Conservation (phyloP, 257 asterid species). For the Fraxinus americana region DNA sequence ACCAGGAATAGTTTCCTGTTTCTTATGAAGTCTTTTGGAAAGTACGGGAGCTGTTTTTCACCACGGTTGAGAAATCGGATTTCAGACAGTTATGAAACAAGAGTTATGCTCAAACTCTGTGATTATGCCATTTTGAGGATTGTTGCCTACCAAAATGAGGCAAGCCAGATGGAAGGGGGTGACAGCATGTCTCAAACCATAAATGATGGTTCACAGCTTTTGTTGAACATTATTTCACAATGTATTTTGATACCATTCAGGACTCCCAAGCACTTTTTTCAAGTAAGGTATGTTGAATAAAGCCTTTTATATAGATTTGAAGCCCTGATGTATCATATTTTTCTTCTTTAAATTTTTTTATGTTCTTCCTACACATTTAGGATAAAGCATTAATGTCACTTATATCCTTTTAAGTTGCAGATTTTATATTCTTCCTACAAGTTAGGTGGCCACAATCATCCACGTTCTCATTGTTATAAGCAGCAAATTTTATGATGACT, state of each 20-base stretch:
- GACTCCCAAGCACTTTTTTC: slow-evolving; percentile 69
- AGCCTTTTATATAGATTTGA: slow-evolving; percentile 5
- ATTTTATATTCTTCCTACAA: neutral
- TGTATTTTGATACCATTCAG: slow-evolving; percentile 64
- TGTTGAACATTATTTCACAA: slow-evolving; percentile 48
- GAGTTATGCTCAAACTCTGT: slow-evolving; percentile 50
- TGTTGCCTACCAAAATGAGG: slow-evolving; percentile 46
- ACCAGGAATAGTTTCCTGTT: slow-evolving; percentile 45
- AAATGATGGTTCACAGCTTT: slow-evolving; percentile 42
- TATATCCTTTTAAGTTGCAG: neutral
- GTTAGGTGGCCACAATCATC: neutral
- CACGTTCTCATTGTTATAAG: slow-evolving; percentile 8
- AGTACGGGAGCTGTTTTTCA: slow-evolving; percentile 31
- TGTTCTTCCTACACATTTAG: slow-evolving; percentile 4
- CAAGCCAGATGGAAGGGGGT: slow-evolving; percentile 24
- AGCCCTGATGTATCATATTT: slow-evolving; percentile 1
- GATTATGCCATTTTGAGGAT: slow-evolving; percentile 54
- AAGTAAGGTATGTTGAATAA: slow-evolving; percentile 49
- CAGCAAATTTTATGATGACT: slow-evolving; percentile 12
- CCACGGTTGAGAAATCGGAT: slow-evolving; percentile 39
- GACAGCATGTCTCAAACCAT: slow-evolving; percentile 32
- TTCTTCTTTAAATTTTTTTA: slow-evolving; percentile 13
- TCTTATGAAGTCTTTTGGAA: slow-evolving; percentile 50
- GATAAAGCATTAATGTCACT: neutral
- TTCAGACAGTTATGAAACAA: slow-evolving; percentile 41